These are phyloP conservation scores for Ceratobasidium sp. DNA, from an alignment of 1,284 basidiomycete genomes.

Conservation along the genomic window DNA sequence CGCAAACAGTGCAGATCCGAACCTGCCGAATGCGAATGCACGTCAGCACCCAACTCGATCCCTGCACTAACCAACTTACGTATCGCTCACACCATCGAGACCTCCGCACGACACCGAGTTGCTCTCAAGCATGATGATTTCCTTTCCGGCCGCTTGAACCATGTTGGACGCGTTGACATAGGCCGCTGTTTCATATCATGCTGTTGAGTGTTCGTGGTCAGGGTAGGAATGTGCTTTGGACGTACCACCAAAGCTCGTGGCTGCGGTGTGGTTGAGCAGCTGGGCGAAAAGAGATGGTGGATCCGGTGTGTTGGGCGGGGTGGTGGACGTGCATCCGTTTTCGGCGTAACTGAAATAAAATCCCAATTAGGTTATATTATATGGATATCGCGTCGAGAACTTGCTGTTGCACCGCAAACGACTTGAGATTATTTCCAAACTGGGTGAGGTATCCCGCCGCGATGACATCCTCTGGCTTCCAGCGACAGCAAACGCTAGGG, in stretches of 20 bases:
- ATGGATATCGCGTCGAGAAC: conserved; percentile 43
- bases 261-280: conserved; percentile 38
- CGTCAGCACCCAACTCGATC: not conserved
- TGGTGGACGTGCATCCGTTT: conserved; percentile 7
- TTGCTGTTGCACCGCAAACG: conserved; percentile 64
- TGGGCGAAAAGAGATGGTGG: conserved; percentile 26
- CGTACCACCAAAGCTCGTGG: conserved; percentile 38
- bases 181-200: conserved; percentile 1
- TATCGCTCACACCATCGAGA: conserved; percentile 57
- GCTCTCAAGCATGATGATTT: conserved; percentile 60
- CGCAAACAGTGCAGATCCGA: conserved; percentile 77
- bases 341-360: conserved; percentile 18
- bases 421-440: conserved; percentile 57
- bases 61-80: conserved; percentile 3
- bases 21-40: conserved; percentile 61
- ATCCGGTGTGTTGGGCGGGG: conserved; percentile 5
- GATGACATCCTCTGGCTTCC: conserved; percentile 30
- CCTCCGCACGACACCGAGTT: conserved; percentile 63
- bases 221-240: not conserved
- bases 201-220: not conserved
- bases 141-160: conserved; percentile 52
- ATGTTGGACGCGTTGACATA: conserved; percentile 31
- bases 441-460: conserved; percentile 59
- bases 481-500: conserved; percentile 49
- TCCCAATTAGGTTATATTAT: not conserved